Percentiles rank a stretch among this genome's conserved stretches.
Evolutionary conservation across 192 early-diverging fungal genomes (phyloP).

Genomic region (Chytriomyces sp.): DNA sequence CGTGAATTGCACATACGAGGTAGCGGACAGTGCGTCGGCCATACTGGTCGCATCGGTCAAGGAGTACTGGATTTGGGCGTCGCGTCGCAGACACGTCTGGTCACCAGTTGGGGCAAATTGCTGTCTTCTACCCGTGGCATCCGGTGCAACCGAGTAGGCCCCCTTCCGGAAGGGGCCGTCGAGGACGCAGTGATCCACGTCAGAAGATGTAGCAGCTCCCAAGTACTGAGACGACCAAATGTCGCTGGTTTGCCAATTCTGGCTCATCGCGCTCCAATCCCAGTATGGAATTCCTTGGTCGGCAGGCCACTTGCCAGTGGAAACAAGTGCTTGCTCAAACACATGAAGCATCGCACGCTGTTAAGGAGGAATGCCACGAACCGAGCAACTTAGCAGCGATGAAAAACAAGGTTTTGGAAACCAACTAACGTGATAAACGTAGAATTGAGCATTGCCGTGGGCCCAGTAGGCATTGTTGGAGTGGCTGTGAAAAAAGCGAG

Average conservation of each 20-base stretch:
- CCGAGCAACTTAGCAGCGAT: too few species aligned
- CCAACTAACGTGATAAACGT: too few species aligned
- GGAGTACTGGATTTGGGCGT: neutral
- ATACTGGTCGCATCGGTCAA: constrained; percentile 4
- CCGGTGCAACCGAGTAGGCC: neutral
- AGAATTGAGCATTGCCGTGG: neutral
- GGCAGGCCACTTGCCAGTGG: neutral
- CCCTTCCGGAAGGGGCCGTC: neutral
- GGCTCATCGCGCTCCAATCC: constrained; percentile 6
- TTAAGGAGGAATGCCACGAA: neutral
- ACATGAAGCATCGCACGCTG: constrained; percentile 1
- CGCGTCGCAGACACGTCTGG: neutral
- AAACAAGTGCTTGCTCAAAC: constrained; percentile 1
- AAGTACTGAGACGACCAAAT: neutral
- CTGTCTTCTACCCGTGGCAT: neutral
- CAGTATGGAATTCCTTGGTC: constrained; percentile 3
- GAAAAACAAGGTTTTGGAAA: too few species aligned
- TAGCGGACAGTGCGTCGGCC: neutral
- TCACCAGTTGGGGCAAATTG: neutral
- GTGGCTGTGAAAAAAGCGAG: constrained; percentile 12
- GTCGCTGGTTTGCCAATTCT: constrained; percentile 7
- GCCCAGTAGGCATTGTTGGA: constrained; percentile 15
- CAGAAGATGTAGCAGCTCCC: neutral
- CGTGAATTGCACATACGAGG: neutral
- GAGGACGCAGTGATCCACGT: neutral